phyloP scores from a whole-genome alignment of 805 yeast species.

The Metschnikowia vanudenii region DNA sequence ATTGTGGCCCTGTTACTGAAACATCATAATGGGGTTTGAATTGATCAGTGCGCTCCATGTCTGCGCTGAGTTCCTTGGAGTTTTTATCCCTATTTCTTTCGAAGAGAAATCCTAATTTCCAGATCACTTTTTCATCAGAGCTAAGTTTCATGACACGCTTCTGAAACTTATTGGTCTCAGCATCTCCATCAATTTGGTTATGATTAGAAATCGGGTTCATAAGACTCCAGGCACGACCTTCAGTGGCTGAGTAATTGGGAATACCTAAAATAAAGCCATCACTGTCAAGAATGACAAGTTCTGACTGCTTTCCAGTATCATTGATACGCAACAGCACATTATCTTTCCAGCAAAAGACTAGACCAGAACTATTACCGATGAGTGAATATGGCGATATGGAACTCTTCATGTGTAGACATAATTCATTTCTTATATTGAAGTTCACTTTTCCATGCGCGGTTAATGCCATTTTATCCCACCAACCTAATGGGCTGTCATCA shows the following conservation, averaged over 20 bases:
- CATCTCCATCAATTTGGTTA: slow-evolving; percentile 19
- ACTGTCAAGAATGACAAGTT: slow-evolving; percentile 54
- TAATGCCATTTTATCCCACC: slow-evolving; percentile 56
- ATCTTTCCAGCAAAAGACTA: slow-evolving; percentile 63
- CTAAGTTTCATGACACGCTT: slow-evolving; percentile 55
- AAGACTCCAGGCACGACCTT: slow-evolving; percentile 39
- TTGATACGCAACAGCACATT: slow-evolving; percentile 51
- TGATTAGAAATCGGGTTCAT: slow-evolving; percentile 24
- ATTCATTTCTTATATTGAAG: slow-evolving; percentile 49
- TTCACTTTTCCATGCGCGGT: slow-evolving; percentile 52
- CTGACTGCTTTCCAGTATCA: slow-evolving; percentile 47
- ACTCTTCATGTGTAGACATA: slow-evolving; percentile 64
- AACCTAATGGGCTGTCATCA: slow-evolving; percentile 46
- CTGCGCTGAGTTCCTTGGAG: slow-evolving; percentile 31
- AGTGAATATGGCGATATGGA: slow-evolving; percentile 57
- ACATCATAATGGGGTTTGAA: slow-evolving; percentile 66
- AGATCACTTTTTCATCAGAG: slow-evolving; percentile 60
- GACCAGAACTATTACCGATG: slow-evolving; percentile 58
- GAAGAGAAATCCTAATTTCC: slow-evolving; percentile 74
- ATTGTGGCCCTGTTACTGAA: slow-evolving; percentile 54
- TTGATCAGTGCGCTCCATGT: slow-evolving; percentile 44
- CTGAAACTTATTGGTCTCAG: slow-evolving; percentile 32
- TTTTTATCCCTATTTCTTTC: slow-evolving; percentile 53
- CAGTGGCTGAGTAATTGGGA: slow-evolving; percentile 46
- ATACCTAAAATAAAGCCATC: slow-evolving; percentile 56